Evolutionary conservation across 78 protist genomes (phyloP).

Genomic region (Cavenderia fasciculata): DNA sequence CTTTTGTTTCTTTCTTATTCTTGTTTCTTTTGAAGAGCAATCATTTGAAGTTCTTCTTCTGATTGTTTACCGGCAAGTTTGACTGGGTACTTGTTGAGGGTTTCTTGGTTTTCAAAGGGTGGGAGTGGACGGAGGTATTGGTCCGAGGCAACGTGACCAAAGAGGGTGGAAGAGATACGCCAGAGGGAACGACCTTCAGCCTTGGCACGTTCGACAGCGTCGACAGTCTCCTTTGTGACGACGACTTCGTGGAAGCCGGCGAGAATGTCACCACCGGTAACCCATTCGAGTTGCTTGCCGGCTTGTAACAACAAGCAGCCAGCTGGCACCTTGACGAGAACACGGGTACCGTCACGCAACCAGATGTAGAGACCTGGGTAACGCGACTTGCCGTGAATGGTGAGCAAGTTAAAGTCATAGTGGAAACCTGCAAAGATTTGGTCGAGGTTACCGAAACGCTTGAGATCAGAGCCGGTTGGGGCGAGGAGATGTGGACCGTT

Average conservation of each 20-base stretch:
- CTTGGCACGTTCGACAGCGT: constrained; percentile 62
- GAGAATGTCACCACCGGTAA: constrained; percentile 88
- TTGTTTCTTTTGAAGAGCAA: constrained; percentile 22
- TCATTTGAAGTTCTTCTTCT: constrained; percentile 68
- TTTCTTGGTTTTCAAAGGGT: constrained; percentile 33
- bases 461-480: constrained; percentile 93
- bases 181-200: constrained; percentile 75
- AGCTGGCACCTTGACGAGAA: constrained; percentile 79
- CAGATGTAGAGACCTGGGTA: constrained; percentile 85
- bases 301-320: constrained; percentile 91
- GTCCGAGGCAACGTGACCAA: constrained; percentile 89
- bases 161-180: constrained; percentile 93
- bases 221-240: constrained; percentile 81
- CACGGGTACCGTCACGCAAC: constrained; percentile 73
- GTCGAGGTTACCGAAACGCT: constrained; percentile 59
- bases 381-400: constrained; percentile 90
- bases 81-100: constrained; percentile 45
- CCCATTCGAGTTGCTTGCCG: constrained; percentile 92
- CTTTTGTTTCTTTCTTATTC: too few relatives aligned
- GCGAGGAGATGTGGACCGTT: constrained; percentile 94
- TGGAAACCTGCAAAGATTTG: constrained; percentile 92
- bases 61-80: constrained; percentile 76
- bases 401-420: constrained; percentile 92
- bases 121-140: constrained; percentile 11
- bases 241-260: constrained; percentile 94